phyloP scores from a whole-genome alignment of 2,329 filamentous ascomycete species.

The Colletotrichum sp. region DNA sequence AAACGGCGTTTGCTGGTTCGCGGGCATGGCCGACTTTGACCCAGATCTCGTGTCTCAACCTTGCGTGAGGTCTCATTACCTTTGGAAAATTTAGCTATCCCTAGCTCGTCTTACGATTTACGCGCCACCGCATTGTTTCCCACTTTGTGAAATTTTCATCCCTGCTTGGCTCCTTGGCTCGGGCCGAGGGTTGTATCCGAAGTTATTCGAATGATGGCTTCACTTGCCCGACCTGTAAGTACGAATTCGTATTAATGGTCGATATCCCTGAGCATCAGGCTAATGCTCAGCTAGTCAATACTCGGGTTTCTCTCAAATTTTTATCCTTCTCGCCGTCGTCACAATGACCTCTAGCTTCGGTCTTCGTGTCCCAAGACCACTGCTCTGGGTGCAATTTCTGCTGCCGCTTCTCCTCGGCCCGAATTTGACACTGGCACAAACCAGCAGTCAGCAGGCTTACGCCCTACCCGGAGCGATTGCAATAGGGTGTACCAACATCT shows the following conservation, averaged over 20 bases:
- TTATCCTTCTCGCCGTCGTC: not conserved
- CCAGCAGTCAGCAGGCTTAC: not conserved
- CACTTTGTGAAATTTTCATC: not conserved
- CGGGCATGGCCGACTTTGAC: not conserved
- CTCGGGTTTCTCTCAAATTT: rapidly evolving
- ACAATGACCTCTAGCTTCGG: not conserved
- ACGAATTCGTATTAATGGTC: not conserved
- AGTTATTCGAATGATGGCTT: not conserved
- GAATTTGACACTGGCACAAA: not conserved
- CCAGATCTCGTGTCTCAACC: not conserved
- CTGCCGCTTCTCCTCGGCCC: not conserved
- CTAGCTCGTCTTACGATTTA: not conserved
- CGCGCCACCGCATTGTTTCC: not conserved
- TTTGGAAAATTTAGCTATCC: not conserved
- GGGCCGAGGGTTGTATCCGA: not conserved
- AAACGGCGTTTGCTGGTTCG: not conserved
- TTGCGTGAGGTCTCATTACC: not conserved
- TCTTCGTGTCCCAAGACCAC: not conserved
- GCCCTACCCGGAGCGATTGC: not conserved
- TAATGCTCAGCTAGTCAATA: not conserved
- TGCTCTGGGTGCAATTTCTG: not conserved
- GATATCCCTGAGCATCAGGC: not conserved
- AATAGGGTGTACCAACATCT: not conserved
- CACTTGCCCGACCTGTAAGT: not conserved
- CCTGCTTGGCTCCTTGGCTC: not conserved